Evolutionary conservation across 352 stramenopile species (phyloP).

Genomic region (Thalassiosira gravida): DNA sequence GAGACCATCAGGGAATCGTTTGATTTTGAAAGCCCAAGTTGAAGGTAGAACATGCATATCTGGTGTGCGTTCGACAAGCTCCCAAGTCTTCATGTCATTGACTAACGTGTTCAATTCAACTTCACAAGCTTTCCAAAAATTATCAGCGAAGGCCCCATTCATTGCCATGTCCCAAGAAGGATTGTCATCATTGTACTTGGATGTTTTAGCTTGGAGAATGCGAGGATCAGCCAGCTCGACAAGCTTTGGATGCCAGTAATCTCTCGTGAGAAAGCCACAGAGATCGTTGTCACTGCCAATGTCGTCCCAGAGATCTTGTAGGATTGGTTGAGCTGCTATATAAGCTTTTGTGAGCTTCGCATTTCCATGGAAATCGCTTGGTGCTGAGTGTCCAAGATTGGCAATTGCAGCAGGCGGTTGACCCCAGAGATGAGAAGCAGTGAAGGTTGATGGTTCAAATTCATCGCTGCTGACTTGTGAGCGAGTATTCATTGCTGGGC

Average conservation of each 20-base stretch:
- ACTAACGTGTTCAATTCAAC: constrained; percentile 20
- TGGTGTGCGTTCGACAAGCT: constrained; percentile 1
- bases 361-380: background rate
- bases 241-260: constrained; percentile 14
- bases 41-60: constrained; percentile 28
- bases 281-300: constrained; percentile 1
- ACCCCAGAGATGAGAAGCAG: background rate
- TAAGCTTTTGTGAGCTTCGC: background rate
- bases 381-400: background rate
- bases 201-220: background rate
- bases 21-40: constrained; percentile 12
- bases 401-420: background rate
- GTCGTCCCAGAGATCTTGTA: background rate
- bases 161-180: constrained; percentile 10
- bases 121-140: constrained; percentile 26
- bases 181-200: constrained; percentile 17
- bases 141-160: background rate
- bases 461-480: background rate
- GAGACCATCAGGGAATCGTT: constrained; percentile 1
- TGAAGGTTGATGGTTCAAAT: background rate
- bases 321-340: background rate
- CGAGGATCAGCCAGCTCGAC: background rate
- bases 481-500: background rate
- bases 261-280: constrained; percentile 10
- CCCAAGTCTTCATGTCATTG: constrained; percentile 17